A percentile compares a stretch with the other conserved stretches of the same genome.
phyloP scores from a whole-genome alignment of 768 basidiomycete genomes.

The Floccularia luteovirens region DNA sequence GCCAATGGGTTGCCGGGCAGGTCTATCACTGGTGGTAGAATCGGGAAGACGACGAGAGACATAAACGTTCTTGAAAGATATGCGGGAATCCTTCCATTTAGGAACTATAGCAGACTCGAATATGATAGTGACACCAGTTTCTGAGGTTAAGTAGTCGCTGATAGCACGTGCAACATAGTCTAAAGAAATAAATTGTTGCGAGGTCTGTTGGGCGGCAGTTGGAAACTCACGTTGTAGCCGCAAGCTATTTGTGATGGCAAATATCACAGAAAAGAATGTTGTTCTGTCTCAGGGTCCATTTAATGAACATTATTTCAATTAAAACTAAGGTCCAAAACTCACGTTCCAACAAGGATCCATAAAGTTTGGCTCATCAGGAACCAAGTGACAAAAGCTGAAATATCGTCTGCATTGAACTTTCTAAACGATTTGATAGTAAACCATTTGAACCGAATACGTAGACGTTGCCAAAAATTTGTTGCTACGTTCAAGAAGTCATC shows the following conservation, averaged over 20 bases:
- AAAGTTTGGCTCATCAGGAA: constrained; percentile 92
- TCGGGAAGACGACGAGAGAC: constrained; percentile 69
- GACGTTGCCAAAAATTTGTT: constrained; percentile 84
- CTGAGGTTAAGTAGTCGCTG: constrained; percentile 87
- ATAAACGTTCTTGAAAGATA: constrained; percentile 96
- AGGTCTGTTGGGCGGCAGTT: neutral
- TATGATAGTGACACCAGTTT: constrained; percentile 90
- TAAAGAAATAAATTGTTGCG: constrained; percentile 17
- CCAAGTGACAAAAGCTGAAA: constrained; percentile 94
- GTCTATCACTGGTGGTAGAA: constrained; percentile 8
- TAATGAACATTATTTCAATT: neutral
- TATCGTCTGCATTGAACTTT: constrained; percentile 93
- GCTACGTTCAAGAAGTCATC: constrained; percentile 87
- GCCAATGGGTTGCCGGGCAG: constrained; percentile 19
- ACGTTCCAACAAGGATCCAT: constrained; percentile 96
- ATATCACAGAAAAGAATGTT: constrained; percentile 91
- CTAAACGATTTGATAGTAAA: constrained; percentile 92
- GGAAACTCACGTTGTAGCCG: constrained; percentile 62
- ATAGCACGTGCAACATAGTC: constrained; percentile 83
- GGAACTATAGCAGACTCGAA: constrained; percentile 98
- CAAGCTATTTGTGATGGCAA: constrained; percentile 84
- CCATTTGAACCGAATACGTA: constrained; percentile 94
- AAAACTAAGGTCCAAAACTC: constrained; percentile 20
- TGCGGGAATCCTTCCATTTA: constrained; percentile 92
- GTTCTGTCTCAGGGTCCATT: constrained; percentile 42